Evolutionary conservation across 371 early-diverging fungal genomes (phyloP).

Genomic region (Haplosporangium sp.): DNA sequence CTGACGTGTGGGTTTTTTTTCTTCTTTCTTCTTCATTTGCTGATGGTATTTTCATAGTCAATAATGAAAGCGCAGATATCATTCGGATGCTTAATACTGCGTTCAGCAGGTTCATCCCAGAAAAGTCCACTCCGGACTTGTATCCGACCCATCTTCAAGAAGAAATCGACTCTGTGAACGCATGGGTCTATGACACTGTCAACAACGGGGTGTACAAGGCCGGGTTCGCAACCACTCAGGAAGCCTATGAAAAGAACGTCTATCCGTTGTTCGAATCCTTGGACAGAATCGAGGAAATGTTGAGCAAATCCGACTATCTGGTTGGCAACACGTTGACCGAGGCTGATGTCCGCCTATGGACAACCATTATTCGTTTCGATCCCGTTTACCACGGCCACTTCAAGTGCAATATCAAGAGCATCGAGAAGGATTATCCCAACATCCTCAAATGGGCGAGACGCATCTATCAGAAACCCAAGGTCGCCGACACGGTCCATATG

Average conservation of each 20-base stretch:
- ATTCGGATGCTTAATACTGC: conserved; percentile 91
- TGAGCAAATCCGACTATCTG: conserved; percentile 76
- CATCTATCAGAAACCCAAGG: conserved; percentile 83
- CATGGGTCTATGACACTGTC: conserved; percentile 87
- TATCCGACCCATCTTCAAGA: conserved; percentile 80
- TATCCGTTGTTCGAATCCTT: conserved; percentile 77
- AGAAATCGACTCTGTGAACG: conserved; percentile 88
- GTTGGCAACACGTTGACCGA: conserved; percentile 84
- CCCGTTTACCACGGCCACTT: conserved; percentile 92
- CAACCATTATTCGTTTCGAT: conserved; percentile 90
- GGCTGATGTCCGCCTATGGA: conserved; percentile 90
- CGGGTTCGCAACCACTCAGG: conserved; percentile 92
- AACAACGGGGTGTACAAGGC: conserved; percentile 88
- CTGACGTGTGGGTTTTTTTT: too few species aligned
- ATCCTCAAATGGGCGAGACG: conserved; percentile 86
- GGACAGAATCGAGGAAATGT: conserved; percentile 83
- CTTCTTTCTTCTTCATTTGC: background rate
- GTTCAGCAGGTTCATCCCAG: conserved; percentile 76
- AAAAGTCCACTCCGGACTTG: conserved; percentile 69
- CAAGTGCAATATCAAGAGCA: conserved; percentile 85
- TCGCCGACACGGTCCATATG: conserved; percentile 84
- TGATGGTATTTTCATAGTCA: too few species aligned
- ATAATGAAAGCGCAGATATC: conserved; percentile 94
- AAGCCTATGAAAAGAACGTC: conserved; percentile 78
- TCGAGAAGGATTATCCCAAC: conserved; percentile 86